Evolutionary conservation across 1,139 yeast genomes (phyloP), one percentile per base, ranked within the genome.

Genomic region (Torulaspora globosa): DNA sequence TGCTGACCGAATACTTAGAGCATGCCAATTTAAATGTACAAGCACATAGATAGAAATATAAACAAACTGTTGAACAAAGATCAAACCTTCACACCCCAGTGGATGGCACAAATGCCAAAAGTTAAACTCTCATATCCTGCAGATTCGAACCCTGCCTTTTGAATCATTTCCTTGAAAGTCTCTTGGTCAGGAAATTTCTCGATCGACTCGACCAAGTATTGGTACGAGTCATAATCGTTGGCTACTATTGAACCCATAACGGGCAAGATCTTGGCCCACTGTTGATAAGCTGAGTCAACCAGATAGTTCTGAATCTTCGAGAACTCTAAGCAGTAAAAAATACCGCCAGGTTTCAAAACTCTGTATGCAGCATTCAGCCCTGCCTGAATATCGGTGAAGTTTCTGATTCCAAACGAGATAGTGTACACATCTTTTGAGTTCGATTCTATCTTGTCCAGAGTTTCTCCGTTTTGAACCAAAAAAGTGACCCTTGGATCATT

Each of bases 291-390:
- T 49, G 80, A 73, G 62, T 86, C 92, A 44, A 94, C 70, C 11
- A 83, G 63, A 23, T 87, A 81, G 65, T 88, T 85, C 48, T 86
- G 85, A 49, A 94, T 97, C 64, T 89, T 92, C 49, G 95, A 84
- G 63, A 92, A 92, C 67, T 92, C 99, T 51, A 92, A 76, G 68
- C 97, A 90, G 32, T 96, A 96, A 66, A 92, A 94, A 42, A 94
- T 87, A 60, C 99, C 99, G 62, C 99, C 98, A n/a, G 97, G 98
- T 68, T 84, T 87, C 63, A 92, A 77, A 26, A 90, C 95, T 59
- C 99, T 79, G 71, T 90, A 86, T 29, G 98, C 98, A 21, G 97
- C 85, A 58, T 85, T 77, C 59, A 92, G 76, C 26, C 97, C 98
- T 8, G 88, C 89, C 69, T 90, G 97, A 55, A 92, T 83, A 63